Evolutionary conservation across 176 grass and related monocot genomes (phyloP).

Genomic region (Bromus sterilis): DNA sequence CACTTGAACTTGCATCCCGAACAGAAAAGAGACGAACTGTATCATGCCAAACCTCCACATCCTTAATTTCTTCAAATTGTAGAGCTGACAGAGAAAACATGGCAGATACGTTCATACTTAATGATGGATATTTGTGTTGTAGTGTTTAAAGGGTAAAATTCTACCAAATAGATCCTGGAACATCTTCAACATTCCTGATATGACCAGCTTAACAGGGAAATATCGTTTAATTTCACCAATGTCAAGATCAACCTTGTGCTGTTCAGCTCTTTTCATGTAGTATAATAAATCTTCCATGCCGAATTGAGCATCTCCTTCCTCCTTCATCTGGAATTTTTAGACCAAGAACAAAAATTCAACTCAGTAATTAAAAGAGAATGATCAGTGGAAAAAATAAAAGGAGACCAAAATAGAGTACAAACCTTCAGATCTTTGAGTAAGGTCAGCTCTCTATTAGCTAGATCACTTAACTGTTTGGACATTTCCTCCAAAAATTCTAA

Average conservation of each 20-base stretch:
- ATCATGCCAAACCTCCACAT: slow-evolving; percentile 86
- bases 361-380: slow-evolving; percentile 11
- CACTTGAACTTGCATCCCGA: slow-evolving; percentile 64
- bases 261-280: slow-evolving; percentile 91
- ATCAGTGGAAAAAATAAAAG: not conserved
- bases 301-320: slow-evolving; percentile 65
- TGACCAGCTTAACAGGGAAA: slow-evolving; percentile 80
- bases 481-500: slow-evolving; percentile 92
- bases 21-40: slow-evolving; percentile 78
- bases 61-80: slow-evolving; percentile 76
- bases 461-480: slow-evolving; percentile 61
- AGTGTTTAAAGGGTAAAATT: slow-evolving; percentile 17
- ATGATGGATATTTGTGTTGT: not conserved
- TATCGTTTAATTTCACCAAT: slow-evolving; percentile 84
- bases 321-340: slow-evolving; percentile 56
- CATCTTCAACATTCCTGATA: slow-evolving; percentile 93
- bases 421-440: slow-evolving; percentile 94
- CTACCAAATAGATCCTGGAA: slow-evolving; percentile 98
- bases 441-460: slow-evolving; percentile 67
- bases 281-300: slow-evolving; percentile 94
- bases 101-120: not conserved
- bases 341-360: not conserved
- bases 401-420: slow-evolving; percentile 17
- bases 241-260: slow-evolving; percentile 73
- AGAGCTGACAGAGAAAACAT: slow-evolving; percentile 50